phyloP scores from a whole-genome alignment of 805 yeast species.

The Wickerhamiella allomyrinae region DNA sequence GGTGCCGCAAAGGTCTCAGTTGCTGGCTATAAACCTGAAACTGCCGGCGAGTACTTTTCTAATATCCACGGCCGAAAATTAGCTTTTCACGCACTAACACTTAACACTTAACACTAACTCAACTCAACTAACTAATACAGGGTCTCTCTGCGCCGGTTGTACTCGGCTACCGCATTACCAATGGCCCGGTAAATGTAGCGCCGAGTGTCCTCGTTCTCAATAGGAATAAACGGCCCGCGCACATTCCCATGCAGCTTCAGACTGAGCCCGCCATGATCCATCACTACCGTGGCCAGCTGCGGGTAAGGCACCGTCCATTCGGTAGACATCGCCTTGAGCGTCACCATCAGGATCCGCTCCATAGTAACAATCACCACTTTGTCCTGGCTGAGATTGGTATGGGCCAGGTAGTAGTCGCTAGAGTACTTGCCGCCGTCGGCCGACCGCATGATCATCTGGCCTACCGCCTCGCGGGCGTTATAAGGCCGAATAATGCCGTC shows the following conservation, averaged over 20 bases:
- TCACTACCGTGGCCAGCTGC: slow-evolving; percentile 51
- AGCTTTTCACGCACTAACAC: too few species aligned
- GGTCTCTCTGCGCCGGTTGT: slow-evolving; percentile 31
- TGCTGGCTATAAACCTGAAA: slow-evolving; percentile 12
- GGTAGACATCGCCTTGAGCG: slow-evolving; percentile 42
- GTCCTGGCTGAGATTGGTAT: slow-evolving; percentile 70
- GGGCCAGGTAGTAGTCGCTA: slow-evolving; percentile 70
- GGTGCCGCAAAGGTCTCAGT: slow-evolving; percentile 15
- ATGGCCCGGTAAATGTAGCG: slow-evolving; percentile 56
- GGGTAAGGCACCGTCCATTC: slow-evolving; percentile 63
- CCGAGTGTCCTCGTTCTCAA: slow-evolving; percentile 52
- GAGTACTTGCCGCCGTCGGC: slow-evolving; percentile 68
- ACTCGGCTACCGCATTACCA: slow-evolving; percentile 67
- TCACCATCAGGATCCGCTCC: slow-evolving; percentile 51
- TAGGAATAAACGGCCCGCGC: slow-evolving; percentile 64
- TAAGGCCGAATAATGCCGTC: slow-evolving; percentile 66
- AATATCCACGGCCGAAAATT: too few species aligned
- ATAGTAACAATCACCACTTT: slow-evolving; percentile 63
- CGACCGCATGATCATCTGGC: slow-evolving; percentile 81
- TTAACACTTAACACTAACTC: too few species aligned
- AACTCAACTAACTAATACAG: slow-evolving; percentile 9
- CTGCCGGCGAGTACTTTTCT: slow-evolving; percentile 9
- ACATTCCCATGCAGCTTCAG: slow-evolving; percentile 43
- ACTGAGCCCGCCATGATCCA: slow-evolving; percentile 68
- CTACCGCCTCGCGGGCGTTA: slow-evolving; percentile 74